phyloP scores from a whole-genome alignment of 164 flowering plant species.

The Taxillus chinensis region DNA sequence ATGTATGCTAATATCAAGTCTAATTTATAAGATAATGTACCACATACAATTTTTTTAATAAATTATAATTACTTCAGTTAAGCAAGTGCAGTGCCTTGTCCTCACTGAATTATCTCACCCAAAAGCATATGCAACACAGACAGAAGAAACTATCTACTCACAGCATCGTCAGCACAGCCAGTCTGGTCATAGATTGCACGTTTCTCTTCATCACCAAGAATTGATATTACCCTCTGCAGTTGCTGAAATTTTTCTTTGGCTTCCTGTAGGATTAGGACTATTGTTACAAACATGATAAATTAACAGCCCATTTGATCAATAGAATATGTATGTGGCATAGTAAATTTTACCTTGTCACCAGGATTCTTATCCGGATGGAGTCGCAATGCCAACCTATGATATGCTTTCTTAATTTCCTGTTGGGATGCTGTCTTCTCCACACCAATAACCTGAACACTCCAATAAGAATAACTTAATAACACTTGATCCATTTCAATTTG shows the following conservation, averaged over 20 bases:
- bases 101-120: no score
- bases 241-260: conserved; percentile 98
- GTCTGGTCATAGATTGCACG: conserved; percentile 92
- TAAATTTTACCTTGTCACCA: conserved; percentile 62
- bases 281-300: conserved; percentile 3
- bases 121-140: no score
- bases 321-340: not conserved
- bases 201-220: conserved; percentile 95
- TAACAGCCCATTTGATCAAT: not conserved
- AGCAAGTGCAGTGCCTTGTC: no score
- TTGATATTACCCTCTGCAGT: conserved; percentile 83
- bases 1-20: no score
- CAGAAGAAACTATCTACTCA: conserved; percentile 25
- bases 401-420: conserved; percentile 91
- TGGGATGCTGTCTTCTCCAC: conserved; percentile 76
- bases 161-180: conserved; percentile 94
- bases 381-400: conserved; percentile 81
- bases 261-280: conserved; percentile 32
- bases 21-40: no score
- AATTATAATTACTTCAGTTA: no score
- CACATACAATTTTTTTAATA: no score
- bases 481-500: not conserved
- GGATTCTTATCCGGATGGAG: conserved; percentile 99
- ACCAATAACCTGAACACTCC: conserved; percentile 60
- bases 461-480: not conserved